These are phyloP conservation scores for Moringa oleifera DNA, from an alignment of 345 rosid species.

Conservation along the genomic window DNA sequence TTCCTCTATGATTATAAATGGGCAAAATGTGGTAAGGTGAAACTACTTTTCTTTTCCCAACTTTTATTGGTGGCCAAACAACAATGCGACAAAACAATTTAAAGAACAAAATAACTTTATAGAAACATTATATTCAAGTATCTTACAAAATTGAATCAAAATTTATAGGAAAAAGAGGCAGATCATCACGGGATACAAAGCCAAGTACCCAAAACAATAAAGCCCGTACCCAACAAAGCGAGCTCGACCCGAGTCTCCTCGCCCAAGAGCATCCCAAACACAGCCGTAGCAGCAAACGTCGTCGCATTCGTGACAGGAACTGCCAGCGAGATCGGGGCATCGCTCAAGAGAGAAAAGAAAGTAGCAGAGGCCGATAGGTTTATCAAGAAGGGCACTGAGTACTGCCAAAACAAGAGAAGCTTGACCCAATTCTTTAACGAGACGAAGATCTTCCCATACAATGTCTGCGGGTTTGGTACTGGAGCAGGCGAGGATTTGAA, in stretches of 20 bases:
- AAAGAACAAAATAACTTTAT: background rate
- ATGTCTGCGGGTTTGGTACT: slow-evolving; percentile 15
- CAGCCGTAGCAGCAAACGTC: slow-evolving; percentile 89
- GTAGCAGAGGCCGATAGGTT: slow-evolving; percentile 90
- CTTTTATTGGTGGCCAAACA: background rate
- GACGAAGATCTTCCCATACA: slow-evolving; percentile 34
- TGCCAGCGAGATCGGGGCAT: slow-evolving; percentile 74
- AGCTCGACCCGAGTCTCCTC: slow-evolving; percentile 57
- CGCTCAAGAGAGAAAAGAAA: slow-evolving; percentile 67
- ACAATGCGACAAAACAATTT: background rate
- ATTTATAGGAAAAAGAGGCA: background rate
- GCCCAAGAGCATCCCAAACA: slow-evolving; percentile 61
- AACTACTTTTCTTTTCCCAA: background rate
- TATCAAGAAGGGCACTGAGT: slow-evolving; percentile 72
- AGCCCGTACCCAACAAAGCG: slow-evolving; percentile 58
- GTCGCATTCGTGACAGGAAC: slow-evolving; percentile 93
- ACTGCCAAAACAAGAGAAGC: slow-evolving; percentile 84
- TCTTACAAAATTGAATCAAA: background rate
- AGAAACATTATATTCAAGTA: background rate
- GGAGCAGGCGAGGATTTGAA: slow-evolving; percentile 20
- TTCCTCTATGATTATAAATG: too few relatives aligned
- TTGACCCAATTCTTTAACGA: slow-evolving; percentile 41
- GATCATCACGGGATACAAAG: slow-evolving; percentile 46
- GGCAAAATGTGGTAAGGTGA: too few relatives aligned
- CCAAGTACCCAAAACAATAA: slow-evolving; percentile 74